Evolutionary conservation across 208 protist species (phyloP).

Genomic region (Crithidia acanthocephali): DNA sequence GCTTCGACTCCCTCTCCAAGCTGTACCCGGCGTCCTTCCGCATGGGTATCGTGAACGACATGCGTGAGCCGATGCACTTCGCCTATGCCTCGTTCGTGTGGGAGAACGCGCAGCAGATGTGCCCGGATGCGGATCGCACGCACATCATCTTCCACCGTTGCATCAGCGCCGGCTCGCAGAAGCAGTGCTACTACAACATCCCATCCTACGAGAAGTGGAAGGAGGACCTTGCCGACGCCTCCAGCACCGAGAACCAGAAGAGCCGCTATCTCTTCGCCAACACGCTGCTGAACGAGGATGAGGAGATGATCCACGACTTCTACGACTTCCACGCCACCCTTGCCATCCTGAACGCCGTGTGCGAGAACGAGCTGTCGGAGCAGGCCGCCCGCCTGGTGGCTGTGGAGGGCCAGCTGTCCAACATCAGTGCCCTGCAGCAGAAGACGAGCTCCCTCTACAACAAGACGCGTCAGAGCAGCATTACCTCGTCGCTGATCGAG

Average conservation of each 20-base stretch:
- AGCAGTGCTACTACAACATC: conserved; percentile 84
- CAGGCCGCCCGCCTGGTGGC: conserved; percentile 89
- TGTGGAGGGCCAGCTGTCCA: conserved; percentile 90
- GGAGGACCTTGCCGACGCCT: conserved; percentile 70
- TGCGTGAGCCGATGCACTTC: conserved; percentile 91
- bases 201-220: conserved; percentile 84
- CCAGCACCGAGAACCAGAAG: conserved; percentile 88
- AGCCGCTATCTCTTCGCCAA: conserved; percentile 88
- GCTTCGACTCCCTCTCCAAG: conserved; percentile 86
- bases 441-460: conserved; percentile 92
- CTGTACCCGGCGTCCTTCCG: conserved; percentile 80
- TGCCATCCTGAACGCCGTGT: conserved; percentile 82
- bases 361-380: conserved; percentile 93
- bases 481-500: conserved; percentile 91
- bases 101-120: conserved; percentile 69
- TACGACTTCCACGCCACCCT: conserved; percentile 91
- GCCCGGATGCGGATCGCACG: conserved; percentile 63
- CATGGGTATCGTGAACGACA: conserved; percentile 88
- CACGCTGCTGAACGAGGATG: conserved; percentile 84
- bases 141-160: conserved; percentile 90
- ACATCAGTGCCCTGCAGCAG: conserved; percentile 83
- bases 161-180: conserved; percentile 80
- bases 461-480: conserved; percentile 91
- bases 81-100: conserved; percentile 84
- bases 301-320: conserved; percentile 88